These are phyloP conservation scores for Claviceps pazoutovae DNA, from an alignment of 2,329 filamentous ascomycete species.

Conservation along the genomic window DNA sequence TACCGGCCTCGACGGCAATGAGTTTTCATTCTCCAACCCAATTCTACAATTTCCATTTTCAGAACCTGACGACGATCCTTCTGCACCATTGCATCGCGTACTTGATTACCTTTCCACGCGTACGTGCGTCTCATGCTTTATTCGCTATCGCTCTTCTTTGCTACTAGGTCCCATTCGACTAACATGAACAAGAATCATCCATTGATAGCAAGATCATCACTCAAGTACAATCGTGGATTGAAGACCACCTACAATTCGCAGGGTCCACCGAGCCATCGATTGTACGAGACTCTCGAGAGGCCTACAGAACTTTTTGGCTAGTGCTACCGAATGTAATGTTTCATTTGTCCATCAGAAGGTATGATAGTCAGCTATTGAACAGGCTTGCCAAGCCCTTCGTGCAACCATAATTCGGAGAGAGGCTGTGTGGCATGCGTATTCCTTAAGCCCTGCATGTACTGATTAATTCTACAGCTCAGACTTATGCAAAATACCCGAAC, in stretches of 20 bases:
- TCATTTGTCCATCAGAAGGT: slow-evolving; percentile 25
- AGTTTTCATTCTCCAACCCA: slow-evolving; percentile 23
- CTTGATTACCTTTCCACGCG: slow-evolving; percentile 22
- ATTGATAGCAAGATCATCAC: slow-evolving; percentile 31
- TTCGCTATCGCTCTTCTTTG: background rate
- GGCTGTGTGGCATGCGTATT: background rate
- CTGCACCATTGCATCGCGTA: slow-evolving; percentile 21
- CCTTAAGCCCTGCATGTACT: background rate
- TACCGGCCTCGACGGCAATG: slow-evolving; percentile 11
- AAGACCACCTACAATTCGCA: slow-evolving; percentile 30
- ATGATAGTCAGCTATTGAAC: slow-evolving; percentile 11
- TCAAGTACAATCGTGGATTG: slow-evolving; percentile 36
- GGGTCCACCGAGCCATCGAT: slow-evolving; percentile 18
- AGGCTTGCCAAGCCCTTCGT: background rate
- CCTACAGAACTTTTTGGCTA: slow-evolving; percentile 37
- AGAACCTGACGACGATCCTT: slow-evolving; percentile 17
- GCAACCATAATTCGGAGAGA: background rate
- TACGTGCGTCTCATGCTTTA: slow-evolving; percentile 8
- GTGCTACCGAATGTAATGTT: slow-evolving; percentile 35
- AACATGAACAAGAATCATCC: slow-evolving; percentile 20
- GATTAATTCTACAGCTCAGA: slow-evolving; percentile 2
- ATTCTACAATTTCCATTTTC: slow-evolving; percentile 33
- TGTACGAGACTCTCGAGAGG: slow-evolving; percentile 28
- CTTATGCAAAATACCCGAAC: slow-evolving; percentile 10
- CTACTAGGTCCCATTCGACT: background rate